A percentile compares a stretch with the other conserved stretches of the same genome.
Conservation (phyloP, 306 rosid genomes). For the Vigna nakashimae region DNA sequence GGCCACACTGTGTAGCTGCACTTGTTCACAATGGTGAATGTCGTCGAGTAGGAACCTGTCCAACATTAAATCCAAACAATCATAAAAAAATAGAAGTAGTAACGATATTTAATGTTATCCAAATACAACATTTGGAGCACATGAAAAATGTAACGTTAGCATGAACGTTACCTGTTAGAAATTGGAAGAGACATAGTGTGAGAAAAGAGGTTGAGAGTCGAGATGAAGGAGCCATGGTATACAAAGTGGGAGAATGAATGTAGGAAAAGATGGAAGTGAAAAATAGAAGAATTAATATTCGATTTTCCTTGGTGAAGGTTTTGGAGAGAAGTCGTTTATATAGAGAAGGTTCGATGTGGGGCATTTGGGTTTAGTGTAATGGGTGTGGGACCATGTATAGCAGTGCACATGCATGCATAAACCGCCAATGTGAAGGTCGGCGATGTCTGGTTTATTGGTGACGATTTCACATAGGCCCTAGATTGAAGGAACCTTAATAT, state of each 20-base stretch:
- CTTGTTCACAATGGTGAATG: constrained; percentile 69
- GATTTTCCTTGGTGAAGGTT: constrained; percentile 2
- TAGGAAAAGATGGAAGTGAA: background rate
- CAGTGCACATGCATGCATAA: constrained; percentile 42
- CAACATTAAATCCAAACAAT: background rate
- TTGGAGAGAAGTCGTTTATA: constrained; percentile 41
- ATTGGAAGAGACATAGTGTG: constrained; percentile 41
- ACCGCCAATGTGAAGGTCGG: constrained; percentile 49
- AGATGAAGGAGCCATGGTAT: constrained; percentile 43
- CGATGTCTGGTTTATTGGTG: background rate
- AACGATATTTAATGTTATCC: no score
- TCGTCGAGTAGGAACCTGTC: constrained; percentile 59
- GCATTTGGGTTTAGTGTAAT: constrained; percentile 31
- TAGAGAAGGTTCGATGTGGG: background rate
- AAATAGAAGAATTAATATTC: background rate
- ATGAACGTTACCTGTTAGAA: constrained; percentile 50
- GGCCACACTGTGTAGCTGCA: constrained; percentile 87
- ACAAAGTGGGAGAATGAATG: background rate
- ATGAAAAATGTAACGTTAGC: background rate
- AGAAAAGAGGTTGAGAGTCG: constrained; percentile 17
- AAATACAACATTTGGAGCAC: background rate
- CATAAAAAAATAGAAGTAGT: background rate
- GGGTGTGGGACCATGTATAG: constrained; percentile 40
- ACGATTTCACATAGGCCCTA: constrained; percentile 14
- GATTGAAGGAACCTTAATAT: constrained; percentile 15